Base-by-base conservation (phyloP, 179 eudicot species). In the Drosera spatulata region DNA sequence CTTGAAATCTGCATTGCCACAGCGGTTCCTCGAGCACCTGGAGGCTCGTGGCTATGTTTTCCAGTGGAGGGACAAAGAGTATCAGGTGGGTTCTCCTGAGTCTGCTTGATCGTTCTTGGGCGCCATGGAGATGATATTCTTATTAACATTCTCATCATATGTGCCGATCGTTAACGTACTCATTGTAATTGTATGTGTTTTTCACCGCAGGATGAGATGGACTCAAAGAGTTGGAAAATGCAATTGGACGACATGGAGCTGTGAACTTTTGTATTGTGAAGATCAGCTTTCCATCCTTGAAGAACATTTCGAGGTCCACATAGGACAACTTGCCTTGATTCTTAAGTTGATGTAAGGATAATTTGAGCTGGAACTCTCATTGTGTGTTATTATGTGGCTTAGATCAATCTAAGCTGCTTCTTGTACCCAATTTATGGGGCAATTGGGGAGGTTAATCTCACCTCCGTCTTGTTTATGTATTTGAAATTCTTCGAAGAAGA, bases 181-280 rank as follows among this genome's bases (percentile, higher is more conserved):
- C 7, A 38, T 66, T 58, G 58, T 14, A 14, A 22, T 33, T 41
- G 9, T 53, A 11, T n/a, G 12, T 50, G 14, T 53, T 8, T 55
- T 50, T 13, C 65, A 11, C 33, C 7, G 41, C 79, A 80, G 83
- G 77, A 77, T 61, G 83, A 81, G 48, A 56, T 78, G 44, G 96
- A 88, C 67, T 82, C 94, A 41, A 83, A 70, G 64, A 79, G 82
- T 50, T 88, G 94, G 94, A 88, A 88, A 68, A 60, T 78, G 48
- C 86, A 78, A 61, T 56, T 79, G 61, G 84, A 71, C 46, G 83
- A 83, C 13, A 46, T 70, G 56, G 75, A 74, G 49, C 75, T 47
- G 64, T 47, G 39, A 43, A 22, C 33, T 22, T 22, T 22, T 22
- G 33, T 22, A 22, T 22, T 22, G 33, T 22, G 33, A 22, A 22